Evolutionary conservation across 441 rosid species (phyloP), one percentile per base, ranked within the genome.

Genomic region (Manihot esculenta): DNA sequence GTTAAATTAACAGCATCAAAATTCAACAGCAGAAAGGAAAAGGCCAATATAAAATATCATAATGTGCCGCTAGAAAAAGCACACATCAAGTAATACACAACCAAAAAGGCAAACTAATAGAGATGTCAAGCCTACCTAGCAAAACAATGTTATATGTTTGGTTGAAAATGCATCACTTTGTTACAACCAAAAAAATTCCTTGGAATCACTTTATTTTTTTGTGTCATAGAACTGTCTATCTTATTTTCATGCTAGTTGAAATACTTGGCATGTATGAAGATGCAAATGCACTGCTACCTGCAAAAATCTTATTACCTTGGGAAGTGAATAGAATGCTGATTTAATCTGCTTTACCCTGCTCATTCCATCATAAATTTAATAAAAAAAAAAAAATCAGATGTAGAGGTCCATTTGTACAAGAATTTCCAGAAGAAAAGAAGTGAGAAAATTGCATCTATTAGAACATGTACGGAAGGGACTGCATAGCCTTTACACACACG

Each of bases 291-390:
- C n/a, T n/a, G n/a, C n/a, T n/a, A n/a, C n/a, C n/a, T n/a, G 61
- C 27, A 2, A 57, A 67, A 61, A 24, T 14, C 48, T 45, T 53
- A 54, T 59, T 66, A 87, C 97, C 96, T 89, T 93, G 12, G 90
- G 5, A 76, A 93, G 69, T 27, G 94, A 87, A 80, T 93, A 91
- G 79, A 93, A 93, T 65, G 96, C 88, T 78, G 98, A 94, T 74
- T 94, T 91, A 83, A 94, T 94, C 84, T 94, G 93, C 77, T 84
- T 82, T 76, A 89, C 85, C 86, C 97, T 94, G 87, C 60, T 74
- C 33, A 74, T 33, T 69, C 62, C 71, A 57, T n/a, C 20, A 12
- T 15, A 5, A 18, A 18, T 14, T 7, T 15, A 60, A 15, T 0
- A 38, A 49, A 20, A 23, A 27, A 54, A n/a, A n/a, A n/a, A n/a